Conservation (phyloP, 495 filamentous ascomycete genomes). For the Daldinia caldariorum region DNA sequence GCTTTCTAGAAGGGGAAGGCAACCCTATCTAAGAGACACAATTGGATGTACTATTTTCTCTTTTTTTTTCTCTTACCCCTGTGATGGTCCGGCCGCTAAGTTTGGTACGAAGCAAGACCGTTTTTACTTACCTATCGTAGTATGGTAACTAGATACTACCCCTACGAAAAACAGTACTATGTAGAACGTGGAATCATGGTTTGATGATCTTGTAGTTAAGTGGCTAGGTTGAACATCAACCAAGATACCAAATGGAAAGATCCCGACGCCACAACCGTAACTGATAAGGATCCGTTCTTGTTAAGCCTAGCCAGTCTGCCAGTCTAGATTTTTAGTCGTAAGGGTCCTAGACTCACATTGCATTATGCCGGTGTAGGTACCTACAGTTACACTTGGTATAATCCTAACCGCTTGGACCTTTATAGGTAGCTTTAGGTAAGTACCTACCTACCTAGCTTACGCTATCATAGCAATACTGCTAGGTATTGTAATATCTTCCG, state of each 20-base stretch:
- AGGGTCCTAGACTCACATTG: too few relatives aligned
- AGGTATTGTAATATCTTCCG: too few relatives aligned
- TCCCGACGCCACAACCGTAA: slow-evolving; percentile 22
- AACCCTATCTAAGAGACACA: slow-evolving; percentile 32
- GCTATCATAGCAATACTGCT: too few relatives aligned
- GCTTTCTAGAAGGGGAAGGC: slow-evolving; percentile 49
- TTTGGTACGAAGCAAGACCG: background rate
- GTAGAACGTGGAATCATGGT: slow-evolving; percentile 25
- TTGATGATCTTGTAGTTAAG: slow-evolving; percentile 15
- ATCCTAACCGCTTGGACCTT: too few relatives aligned
- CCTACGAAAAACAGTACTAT: too few relatives aligned
- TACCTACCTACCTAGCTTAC: too few relatives aligned
- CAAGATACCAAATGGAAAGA: background rate
- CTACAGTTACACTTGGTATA: too few relatives aligned
- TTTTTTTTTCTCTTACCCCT: background rate
- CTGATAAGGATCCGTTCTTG: slow-evolving; percentile 6
- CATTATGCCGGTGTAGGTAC: too few relatives aligned
- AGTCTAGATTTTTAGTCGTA: too few relatives aligned
- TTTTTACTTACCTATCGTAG: slow-evolving; percentile 2
- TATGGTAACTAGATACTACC: background rate
- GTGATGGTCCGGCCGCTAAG: background rate
- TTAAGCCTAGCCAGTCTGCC: too few relatives aligned
- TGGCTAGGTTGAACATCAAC: slow-evolving; percentile 27
- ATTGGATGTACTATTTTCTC: background rate
- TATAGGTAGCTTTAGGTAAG: too few relatives aligned